Percentiles rank a stretch among this genome's conserved stretches.
Conservation (phyloP, 306 rosid genomes). For the Vachellia pachyceras region DNA sequence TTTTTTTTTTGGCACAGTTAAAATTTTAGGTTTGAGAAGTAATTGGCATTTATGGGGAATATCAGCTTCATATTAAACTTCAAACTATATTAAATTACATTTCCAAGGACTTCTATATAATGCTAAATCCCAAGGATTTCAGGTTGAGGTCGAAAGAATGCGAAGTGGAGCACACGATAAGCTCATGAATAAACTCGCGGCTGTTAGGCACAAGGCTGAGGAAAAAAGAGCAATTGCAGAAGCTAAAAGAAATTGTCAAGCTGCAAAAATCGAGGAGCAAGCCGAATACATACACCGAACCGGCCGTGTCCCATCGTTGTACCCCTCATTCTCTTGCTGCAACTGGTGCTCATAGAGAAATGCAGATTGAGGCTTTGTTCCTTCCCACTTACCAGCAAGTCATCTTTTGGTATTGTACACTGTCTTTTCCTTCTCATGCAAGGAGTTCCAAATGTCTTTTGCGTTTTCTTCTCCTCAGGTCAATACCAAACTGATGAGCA, state of each 20-base stretch:
- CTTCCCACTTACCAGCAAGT: conserved; percentile 26
- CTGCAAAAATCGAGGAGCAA: conserved; percentile 81
- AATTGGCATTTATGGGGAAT: neutral
- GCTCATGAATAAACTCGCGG: conserved; percentile 85
- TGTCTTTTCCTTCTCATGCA: conserved; percentile 20
- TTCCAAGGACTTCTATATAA: neutral
- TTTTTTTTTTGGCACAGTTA: neutral
- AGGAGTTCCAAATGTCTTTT: conserved; percentile 24
- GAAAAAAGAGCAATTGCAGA: conserved; percentile 86
- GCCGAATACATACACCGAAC: conserved; percentile 76
- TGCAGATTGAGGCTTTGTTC: neutral
- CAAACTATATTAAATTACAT: neutral
- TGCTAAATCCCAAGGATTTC: conserved; percentile 38
- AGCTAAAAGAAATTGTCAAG: conserved; percentile 71
- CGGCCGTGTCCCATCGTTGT: conserved; percentile 79
- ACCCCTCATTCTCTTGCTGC: conserved; percentile 66
- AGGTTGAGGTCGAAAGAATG: conserved; percentile 92
- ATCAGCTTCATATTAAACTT: neutral
- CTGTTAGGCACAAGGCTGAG: conserved; percentile 85
- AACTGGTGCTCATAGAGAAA: conserved; percentile 66
- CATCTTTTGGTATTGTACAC: conserved; percentile 23
- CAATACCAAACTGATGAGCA: conserved; percentile 9
- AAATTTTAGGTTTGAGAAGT: neutral
- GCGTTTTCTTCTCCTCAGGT: conserved; percentile 32
- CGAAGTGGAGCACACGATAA: conserved; percentile 73